Evolutionary conservation across 495 filamentous ascomycete genomes (phyloP).

Genomic region (Penicillium turbatum): DNA sequence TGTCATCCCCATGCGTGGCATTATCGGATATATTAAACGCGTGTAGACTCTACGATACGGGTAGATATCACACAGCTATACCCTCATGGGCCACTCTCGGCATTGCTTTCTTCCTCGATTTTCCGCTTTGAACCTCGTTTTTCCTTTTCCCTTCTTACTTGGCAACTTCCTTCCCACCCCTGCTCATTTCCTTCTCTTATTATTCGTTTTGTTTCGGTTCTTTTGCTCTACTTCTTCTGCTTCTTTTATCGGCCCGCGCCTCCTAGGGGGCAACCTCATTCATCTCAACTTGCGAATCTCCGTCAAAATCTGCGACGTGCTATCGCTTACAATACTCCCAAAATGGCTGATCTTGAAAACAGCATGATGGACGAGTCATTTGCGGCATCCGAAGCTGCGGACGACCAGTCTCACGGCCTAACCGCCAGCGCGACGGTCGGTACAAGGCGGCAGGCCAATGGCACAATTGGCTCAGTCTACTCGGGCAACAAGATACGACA

Average conservation of each 20-base stretch:
- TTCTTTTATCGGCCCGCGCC: slow-evolving; percentile 16
- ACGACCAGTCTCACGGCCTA: slow-evolving; percentile 46
- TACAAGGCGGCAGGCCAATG: slow-evolving; percentile 62
- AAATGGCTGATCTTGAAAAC: slow-evolving; percentile 41
- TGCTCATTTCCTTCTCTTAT: slow-evolving; percentile 10
- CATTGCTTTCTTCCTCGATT: slow-evolving; percentile 12
- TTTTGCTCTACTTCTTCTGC: slow-evolving; percentile 8
- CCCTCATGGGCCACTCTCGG: slow-evolving; percentile 12
- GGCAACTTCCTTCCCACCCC: slow-evolving; percentile 9
- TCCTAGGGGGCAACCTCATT: slow-evolving; percentile 19
- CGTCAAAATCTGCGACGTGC: slow-evolving; percentile 6
- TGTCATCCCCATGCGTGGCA: background rate
- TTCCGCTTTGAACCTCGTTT: slow-evolving; percentile 18
- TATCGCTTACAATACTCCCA: slow-evolving; percentile 9
- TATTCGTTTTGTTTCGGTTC: slow-evolving; percentile 8
- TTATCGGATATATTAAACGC: background rate
- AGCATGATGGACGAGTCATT: slow-evolving; percentile 45
- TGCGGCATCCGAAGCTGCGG: slow-evolving; percentile 37
- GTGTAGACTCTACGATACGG: slow-evolving; percentile 7
- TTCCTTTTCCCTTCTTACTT: slow-evolving; percentile 17
- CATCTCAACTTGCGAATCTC: slow-evolving; percentile 10
- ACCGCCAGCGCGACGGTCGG: slow-evolving; percentile 53
- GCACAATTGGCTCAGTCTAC: slow-evolving; percentile 63
- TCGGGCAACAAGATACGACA: slow-evolving; percentile 93
- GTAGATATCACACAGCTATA: slow-evolving; percentile 27